Conservation (phyloP, 306 rosid species). For the Alnus glutinosa region DNA sequence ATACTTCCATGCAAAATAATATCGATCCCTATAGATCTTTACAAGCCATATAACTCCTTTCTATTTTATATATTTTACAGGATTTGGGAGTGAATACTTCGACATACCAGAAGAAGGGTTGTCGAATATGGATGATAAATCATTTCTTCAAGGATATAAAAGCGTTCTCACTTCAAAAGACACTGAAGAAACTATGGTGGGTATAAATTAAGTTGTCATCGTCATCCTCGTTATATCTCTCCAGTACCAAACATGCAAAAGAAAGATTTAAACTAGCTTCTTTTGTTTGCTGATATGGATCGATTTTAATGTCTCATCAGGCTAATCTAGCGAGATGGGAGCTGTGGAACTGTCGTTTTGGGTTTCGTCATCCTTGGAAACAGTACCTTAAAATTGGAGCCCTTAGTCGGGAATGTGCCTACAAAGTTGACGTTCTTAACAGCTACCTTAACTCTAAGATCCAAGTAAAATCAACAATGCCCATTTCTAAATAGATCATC, state of each 20-base stretch:
- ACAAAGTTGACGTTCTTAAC: constrained; percentile 46
- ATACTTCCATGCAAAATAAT: neutral
- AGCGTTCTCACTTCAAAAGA: constrained; percentile 55
- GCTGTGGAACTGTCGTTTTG: constrained; percentile 47
- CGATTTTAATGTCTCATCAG: constrained; percentile 16
- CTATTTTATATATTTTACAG: constrained; percentile 26
- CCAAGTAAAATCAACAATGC: constrained; percentile 18
- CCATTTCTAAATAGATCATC: no score
- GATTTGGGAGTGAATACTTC: constrained; percentile 45
- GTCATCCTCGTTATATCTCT: no score
- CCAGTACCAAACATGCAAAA: no score
- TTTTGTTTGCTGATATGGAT: no score
- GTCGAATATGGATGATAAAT: neutral
- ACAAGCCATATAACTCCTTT: neutral
- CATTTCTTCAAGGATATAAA: constrained; percentile 44
- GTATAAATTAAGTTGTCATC: neutral
- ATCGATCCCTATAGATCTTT: no score
- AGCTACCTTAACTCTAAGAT: constrained; percentile 32
- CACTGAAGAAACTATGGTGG: constrained; percentile 47
- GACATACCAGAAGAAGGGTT: constrained; percentile 27
- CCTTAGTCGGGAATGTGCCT: constrained; percentile 49
- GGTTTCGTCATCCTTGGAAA: constrained; percentile 53
- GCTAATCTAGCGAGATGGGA: constrained; percentile 65
- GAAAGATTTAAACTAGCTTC: no score
- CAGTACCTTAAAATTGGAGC: constrained; percentile 53